A percentile compares a stretch with the other conserved stretches of the same genome.
Evolutionary conservation across 2,329 filamentous ascomycete species (phyloP).

Genomic region (Beauveria medogensis): DNA sequence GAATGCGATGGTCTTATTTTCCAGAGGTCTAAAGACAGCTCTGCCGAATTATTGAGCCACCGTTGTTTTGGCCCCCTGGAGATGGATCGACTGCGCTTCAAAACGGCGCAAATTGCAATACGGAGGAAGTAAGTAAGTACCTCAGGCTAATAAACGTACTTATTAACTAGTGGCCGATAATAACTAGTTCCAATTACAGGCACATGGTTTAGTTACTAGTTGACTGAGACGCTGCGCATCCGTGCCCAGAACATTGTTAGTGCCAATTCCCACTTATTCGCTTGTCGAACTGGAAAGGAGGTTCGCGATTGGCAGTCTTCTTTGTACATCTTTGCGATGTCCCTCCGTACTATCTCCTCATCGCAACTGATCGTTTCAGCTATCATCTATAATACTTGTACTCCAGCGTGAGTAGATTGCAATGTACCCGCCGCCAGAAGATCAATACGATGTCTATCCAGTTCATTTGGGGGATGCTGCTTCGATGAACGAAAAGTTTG

Average conservation of each 20-base stretch:
- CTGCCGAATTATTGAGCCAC: no score
- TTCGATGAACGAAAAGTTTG: conserved; percentile 18
- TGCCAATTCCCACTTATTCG: neutral
- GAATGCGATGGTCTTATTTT: no score
- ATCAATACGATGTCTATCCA: conserved; percentile 20
- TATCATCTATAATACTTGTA: neutral
- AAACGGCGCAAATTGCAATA: no score
- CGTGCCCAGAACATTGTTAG: neutral
- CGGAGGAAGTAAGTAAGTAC: no score
- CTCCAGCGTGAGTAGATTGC: neutral
- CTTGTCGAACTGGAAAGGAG: no score
- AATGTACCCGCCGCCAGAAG: neutral
- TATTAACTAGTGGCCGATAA: neutral
- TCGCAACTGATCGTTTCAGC: neutral
- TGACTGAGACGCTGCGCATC: neutral
- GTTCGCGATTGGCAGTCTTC: neutral
- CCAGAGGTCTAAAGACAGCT: no score
- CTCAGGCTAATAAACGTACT: no score
- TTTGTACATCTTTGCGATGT: neutral
- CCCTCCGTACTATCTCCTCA: neutral
- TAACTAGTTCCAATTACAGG: neutral
- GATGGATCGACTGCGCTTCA: no score
- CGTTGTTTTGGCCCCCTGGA: no score
- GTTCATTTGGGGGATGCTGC: conserved; percentile 26
- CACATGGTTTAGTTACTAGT: neutral